Evolutionary conservation across 805 yeast species (phyloP), one percentile per base, ranked within the genome.

Genomic region (Blastobotrys chiropterorum): DNA sequence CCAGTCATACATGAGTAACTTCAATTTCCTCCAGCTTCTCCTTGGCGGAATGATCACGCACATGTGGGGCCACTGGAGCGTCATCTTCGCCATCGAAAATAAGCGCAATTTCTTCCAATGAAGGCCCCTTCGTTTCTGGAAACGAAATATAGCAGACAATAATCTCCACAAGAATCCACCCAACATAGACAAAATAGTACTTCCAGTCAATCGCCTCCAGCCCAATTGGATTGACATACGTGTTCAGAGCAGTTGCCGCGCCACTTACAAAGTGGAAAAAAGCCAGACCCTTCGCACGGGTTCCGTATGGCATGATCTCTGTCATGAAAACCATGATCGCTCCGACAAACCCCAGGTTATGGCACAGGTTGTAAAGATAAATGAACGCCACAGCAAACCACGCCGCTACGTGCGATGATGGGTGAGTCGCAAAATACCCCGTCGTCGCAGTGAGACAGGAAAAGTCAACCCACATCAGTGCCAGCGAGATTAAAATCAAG

Each of bases 61-160:
- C 34, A 26, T 26, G 34, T 26, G 34, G 46, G 6, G 46, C 34
- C 4, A 19, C n/a, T 6, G 21, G 31, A 3, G 21, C 46, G 13
- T 20, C 47, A n/a, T 22, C 52, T 17, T 53, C 47, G 22, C 54
- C 77, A 20, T 74, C 78, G 56, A 74, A 73, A 20, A 72, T 71
- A 48, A 61, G 61, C 7, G 72, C 73, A 40, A 72, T 70, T 51
- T 73, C 75, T 57, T 73, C 77, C 61, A 73, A 69, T 7, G 73
- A 65, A 56, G 65, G 64, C n/a, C 76, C 76, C n/a, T 68, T 58
- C 14, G 78, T 74, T 59, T 73, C 77, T 13, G 70, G 72, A 63
- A 64, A 72, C 53, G 62, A 61, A 54, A 69, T 60, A 57, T 65
- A 64, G 20, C 65, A 68, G 22, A 68, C 51, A 6, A 60, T 57